Percentiles rank a stretch among this genome's conserved stretches.
Evolutionary conservation across 306 rosid genomes (phyloP).

Genomic region (Lathyrus tuberosus): DNA sequence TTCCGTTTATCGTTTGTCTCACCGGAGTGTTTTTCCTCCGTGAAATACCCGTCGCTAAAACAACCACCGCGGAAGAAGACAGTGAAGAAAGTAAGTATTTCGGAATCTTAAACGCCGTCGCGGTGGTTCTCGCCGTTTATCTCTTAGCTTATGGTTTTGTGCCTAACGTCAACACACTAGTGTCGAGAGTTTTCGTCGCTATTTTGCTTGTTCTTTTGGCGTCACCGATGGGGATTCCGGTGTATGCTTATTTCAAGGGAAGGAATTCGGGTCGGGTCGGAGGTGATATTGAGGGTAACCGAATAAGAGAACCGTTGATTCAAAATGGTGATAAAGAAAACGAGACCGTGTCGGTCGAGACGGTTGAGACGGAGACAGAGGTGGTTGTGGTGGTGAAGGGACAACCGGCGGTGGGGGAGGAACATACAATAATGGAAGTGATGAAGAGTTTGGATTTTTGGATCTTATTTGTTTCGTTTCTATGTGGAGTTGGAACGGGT

Average conservation of each 20-base stretch:
- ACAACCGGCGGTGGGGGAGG: conserved; percentile 73
- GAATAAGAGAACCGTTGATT: conserved; percentile 50
- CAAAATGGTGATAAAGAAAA: background rate
- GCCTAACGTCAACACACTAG: conserved; percentile 44
- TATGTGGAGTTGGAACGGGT: conserved; percentile 94
- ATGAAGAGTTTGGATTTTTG: conserved; percentile 70
- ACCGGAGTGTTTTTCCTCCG: conserved; percentile 81
- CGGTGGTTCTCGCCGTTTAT: conserved; percentile 66
- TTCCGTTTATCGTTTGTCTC: conserved; percentile 76
- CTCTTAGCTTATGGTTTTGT: conserved; percentile 61
- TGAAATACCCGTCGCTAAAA: conserved; percentile 50
- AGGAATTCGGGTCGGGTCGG: conserved; percentile 21
- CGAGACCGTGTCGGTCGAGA: conserved; percentile 1
- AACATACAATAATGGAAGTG: conserved; percentile 72
- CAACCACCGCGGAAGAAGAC: conserved; percentile 39
- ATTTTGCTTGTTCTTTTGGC: conserved; percentile 59
- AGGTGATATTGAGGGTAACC: conserved; percentile 48
- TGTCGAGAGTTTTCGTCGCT: conserved; percentile 53
- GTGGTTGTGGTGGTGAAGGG: background rate
- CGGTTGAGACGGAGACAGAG: conserved; percentile 1
- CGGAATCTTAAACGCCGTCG: conserved; percentile 62
- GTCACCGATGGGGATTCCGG: conserved; percentile 65
- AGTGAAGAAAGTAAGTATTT: conserved; percentile 62
- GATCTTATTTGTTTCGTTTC: conserved; percentile 81
- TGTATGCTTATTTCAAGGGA: conserved; percentile 43